phyloP scores from a whole-genome alignment of 176 grass and related monocot species.

The Saccharum spontaneum region DNA sequence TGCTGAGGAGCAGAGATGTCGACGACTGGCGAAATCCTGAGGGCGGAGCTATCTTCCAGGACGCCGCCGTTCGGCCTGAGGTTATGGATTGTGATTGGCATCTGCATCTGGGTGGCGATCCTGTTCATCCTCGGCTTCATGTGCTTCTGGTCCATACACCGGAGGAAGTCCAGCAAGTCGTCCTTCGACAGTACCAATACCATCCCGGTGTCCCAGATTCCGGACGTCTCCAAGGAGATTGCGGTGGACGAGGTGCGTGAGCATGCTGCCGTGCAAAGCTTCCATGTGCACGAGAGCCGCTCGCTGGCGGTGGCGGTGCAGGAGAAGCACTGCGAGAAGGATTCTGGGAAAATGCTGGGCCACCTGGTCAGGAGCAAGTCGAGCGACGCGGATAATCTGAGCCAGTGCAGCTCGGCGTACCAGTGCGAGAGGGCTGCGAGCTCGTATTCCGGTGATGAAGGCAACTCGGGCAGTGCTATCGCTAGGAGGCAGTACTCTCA shows the following conservation, averaged over 20 bases:
- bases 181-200: constrained; percentile 24
- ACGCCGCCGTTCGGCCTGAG: constrained; percentile 71
- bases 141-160: constrained; percentile 60
- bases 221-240: constrained; percentile 76
- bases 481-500: constrained; percentile 38
- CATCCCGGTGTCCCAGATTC: constrained; percentile 60
- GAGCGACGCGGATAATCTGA: constrained; percentile 65
- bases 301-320: constrained; percentile 32
- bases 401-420: constrained; percentile 68
- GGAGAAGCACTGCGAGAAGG: constrained; percentile 38
- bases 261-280: constrained; percentile 36
- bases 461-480: constrained; percentile 41
- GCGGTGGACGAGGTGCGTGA: constrained; percentile 54
- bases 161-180: constrained; percentile 45
- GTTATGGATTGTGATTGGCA: constrained; percentile 75
- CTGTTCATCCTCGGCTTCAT: constrained; percentile 58
- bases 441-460: constrained; percentile 62
- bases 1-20: constrained; percentile 48
- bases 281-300: constrained; percentile 30
- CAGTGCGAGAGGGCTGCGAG: constrained; percentile 51
- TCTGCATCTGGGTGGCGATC: constrained; percentile 52
- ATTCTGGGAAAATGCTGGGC: constrained; percentile 59
- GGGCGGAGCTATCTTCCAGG: constrained; percentile 47
- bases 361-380: constrained; percentile 64
- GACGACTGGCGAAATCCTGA: constrained; percentile 43